Base-by-base conservation (phyloP, 1,139 yeast genomes). In the Pichia sp. region DNA sequence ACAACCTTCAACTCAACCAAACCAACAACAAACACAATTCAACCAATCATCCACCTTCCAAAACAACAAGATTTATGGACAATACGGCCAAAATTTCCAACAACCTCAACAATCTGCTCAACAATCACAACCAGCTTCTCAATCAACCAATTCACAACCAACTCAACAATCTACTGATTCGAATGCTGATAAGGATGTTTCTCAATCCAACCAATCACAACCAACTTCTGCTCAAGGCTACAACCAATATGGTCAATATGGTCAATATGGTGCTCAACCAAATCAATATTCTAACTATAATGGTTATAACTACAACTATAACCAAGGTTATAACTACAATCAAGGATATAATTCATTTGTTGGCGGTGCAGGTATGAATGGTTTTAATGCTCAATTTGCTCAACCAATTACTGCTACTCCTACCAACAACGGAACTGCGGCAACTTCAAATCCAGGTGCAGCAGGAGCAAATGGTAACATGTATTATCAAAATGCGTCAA, bases 11-110 rank as follows among this genome's bases (percentile, higher is more conserved):
- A 46, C 39, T 36, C 46, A 39, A 40, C 54, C 45, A 42, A 45
- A 44, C 36, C 51, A 43, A 37, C 51, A 44, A 36, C 57, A 49
- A 44, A 46, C 45, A 35, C 26, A 6, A 27, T 50, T 41, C 42
- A 55, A 52, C 41, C 57, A 48, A 42, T 49, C 45, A 23, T 53
- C 52, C 40, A 44, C 52, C 3, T 47, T 48, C 33, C 59, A 54
- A 47, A 52, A 49, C 44, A 56, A 54, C 46, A 52, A 55, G 48
- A 49, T 54, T 43, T 56, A 59, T 46, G 52, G 53, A 47, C 62
- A 56, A 45, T 52, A 51, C 40, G 59, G 54, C 43, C 55, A 49
- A 35, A 50, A 47, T 33, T 37, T 39, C 35, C 40, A 27, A 36
- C 51, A 47, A 39, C 27, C 29, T 7, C 26, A 11, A 34, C 33